phyloP scores from a whole-genome alignment of 1,284 basidiomycete genomes.

The Ustilago sp. region DNA sequence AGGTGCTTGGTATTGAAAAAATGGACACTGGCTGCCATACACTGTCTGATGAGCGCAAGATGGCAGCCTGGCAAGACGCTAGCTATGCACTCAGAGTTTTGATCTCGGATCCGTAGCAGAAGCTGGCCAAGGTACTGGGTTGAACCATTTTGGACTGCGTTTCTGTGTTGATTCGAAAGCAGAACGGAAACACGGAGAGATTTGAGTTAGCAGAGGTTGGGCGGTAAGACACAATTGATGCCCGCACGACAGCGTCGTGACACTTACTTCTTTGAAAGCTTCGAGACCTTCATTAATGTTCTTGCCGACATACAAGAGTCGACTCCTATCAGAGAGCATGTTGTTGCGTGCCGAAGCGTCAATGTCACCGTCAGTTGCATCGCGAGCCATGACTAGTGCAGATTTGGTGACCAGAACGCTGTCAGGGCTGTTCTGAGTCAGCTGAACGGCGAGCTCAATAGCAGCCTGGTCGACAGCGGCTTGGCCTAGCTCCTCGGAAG shows the following conservation, averaged over 20 bases:
- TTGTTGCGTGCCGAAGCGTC: conserved; percentile 75
- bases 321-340: conserved; percentile 73
- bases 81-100: conserved; percentile 21
- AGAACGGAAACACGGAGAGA: no score
- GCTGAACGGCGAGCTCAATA: conserved; percentile 76
- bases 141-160: conserved; percentile 52
- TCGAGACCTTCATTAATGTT: conserved; percentile 78
- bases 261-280: conserved; percentile 72
- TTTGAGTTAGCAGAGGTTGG: not conserved
- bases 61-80: not conserved
- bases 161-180: conserved; percentile 25
- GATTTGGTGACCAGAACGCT: conserved; percentile 82
- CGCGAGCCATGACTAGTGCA: conserved; percentile 50
- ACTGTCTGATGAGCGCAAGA: not conserved
- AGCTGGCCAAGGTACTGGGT: conserved; percentile 25
- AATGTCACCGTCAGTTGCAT: conserved; percentile 71
- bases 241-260: not conserved
- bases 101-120: conserved; percentile 8
- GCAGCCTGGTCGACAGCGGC: conserved; percentile 75
- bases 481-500: conserved; percentile 73
- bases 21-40: not conserved
- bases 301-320: conserved; percentile 75
- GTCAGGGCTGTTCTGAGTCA: conserved; percentile 81
- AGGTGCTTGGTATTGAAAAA: not conserved
- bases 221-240: not conserved